Evolutionary conservation across 2,329 filamentous ascomycete species (phyloP).

Genomic region (Penicillium psychrosexuale): DNA sequence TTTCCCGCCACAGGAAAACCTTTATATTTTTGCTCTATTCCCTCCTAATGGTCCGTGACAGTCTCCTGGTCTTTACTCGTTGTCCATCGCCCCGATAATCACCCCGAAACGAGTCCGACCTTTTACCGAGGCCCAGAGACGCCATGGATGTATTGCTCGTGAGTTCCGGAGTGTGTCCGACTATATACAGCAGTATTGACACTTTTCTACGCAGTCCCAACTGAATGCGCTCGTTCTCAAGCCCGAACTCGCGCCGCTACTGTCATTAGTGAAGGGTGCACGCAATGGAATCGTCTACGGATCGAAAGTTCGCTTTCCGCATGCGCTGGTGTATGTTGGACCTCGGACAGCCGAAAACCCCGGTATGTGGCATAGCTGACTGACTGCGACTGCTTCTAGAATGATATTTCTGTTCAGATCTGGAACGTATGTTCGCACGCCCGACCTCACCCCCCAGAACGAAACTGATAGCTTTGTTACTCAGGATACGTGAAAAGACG

Average conservation of each 20-base stretch:
- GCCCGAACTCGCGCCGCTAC: constrained; percentile 77
- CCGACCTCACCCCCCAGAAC: constrained; percentile 4
- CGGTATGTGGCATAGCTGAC: constrained; percentile 15
- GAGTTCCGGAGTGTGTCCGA: constrained; percentile 7
- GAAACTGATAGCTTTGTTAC: constrained; percentile 12
- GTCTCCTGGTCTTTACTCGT: constrained; percentile 7
- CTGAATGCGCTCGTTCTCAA: constrained; percentile 77
- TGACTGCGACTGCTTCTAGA: constrained; percentile 41
- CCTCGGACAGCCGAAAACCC: background rate
- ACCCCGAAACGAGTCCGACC: constrained; percentile 13
- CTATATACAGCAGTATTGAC: constrained; percentile 2
- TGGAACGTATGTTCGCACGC: constrained; percentile 63
- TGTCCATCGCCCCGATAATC: constrained; percentile 13
- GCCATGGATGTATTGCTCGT: constrained; percentile 39
- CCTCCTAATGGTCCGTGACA: constrained; percentile 8
- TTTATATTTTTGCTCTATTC: constrained; percentile 4
- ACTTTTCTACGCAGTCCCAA: constrained; percentile 51
- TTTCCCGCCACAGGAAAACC: background rate
- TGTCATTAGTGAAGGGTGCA: constrained; percentile 84
- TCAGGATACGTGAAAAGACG: constrained; percentile 69
- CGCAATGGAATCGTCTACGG: constrained; percentile 98
- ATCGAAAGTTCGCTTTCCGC: constrained; percentile 94
- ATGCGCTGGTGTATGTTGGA: constrained; percentile 73
- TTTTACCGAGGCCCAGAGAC: constrained; percentile 30
- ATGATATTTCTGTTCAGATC: constrained; percentile 98